Evolutionary conservation across 257 asterid genomes (phyloP).

Genomic region (Craterostigma plantagineum): DNA sequence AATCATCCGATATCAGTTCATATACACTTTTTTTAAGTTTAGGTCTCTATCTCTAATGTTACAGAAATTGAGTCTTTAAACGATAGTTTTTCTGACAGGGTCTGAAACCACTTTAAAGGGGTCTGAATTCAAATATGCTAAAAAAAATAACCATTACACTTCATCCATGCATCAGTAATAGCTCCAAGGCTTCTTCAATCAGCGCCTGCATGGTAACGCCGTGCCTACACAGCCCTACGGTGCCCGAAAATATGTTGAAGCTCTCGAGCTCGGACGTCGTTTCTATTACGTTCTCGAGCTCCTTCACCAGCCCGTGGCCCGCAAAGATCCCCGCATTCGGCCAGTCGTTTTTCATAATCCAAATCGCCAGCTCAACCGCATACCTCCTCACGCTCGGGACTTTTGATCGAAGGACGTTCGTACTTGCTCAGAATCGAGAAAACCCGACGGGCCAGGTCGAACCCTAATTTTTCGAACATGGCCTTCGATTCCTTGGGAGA

Average conservation of each 20-base stretch:
- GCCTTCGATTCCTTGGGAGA: constrained; percentile 26
- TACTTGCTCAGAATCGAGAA: constrained; percentile 27
- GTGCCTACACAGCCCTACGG: constrained; percentile 71
- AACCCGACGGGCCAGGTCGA: constrained; percentile 33
- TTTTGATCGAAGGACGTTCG: constrained; percentile 39
- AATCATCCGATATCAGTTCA: too few species aligned
- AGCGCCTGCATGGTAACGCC: constrained; percentile 34
- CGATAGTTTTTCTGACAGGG: too few species aligned
- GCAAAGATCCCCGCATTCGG: constrained; percentile 19
- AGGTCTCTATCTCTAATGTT: too few species aligned
- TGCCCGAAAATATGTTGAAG: constrained; percentile 75
- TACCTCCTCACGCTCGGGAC: constrained; percentile 82
- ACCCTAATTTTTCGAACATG: constrained; percentile 23
- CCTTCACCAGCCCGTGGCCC: constrained; percentile 37
- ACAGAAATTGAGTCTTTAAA: too few species aligned
- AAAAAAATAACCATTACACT: too few species aligned
- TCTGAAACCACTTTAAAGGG: too few species aligned
- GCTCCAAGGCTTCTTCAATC: constrained; percentile 39
- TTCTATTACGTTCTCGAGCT: constrained; percentile 45
- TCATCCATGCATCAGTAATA: constrained; percentile 20
- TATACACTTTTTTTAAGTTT: too few species aligned
- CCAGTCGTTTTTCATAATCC: constrained; percentile 72
- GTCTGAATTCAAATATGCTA: too few species aligned
- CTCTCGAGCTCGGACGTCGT: constrained; percentile 89
- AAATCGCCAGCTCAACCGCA: constrained; percentile 50